Conservation (phyloP, 208 protist genomes). For the Trypanosoma rangeli region DNA sequence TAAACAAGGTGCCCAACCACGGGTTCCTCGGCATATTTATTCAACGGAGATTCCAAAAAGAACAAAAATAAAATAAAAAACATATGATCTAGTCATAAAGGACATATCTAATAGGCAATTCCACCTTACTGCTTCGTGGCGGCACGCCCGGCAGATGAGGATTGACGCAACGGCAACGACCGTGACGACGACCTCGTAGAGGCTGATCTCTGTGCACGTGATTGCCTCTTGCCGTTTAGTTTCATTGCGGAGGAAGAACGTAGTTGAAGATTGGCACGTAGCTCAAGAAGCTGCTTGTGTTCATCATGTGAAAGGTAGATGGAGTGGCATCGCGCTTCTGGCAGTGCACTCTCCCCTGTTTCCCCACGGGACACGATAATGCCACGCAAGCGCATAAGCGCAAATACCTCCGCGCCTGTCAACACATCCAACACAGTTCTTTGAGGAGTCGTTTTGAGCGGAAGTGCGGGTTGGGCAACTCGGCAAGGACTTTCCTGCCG, state of each 20-base stretch:
- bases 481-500: constrained; percentile 1
- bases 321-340: constrained; percentile 46
- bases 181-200: not conserved
- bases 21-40: not conserved
- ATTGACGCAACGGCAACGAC: not conserved
- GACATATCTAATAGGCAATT: not conserved
- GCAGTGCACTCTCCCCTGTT: constrained; percentile 56
- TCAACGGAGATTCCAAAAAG: not conserved
- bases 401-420: constrained; percentile 74
- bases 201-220: not conserved
- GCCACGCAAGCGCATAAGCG: constrained; percentile 68
- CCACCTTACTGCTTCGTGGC: not conserved
- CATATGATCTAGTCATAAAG: constrained; percentile 12
- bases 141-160: not conserved
- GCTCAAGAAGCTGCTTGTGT: constrained; percentile 58
- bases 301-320: constrained; percentile 67
- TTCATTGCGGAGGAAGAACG: not conserved
- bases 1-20: not conserved
- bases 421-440: constrained; percentile 49
- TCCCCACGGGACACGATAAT: constrained; percentile 67
- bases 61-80: constrained; percentile 19
- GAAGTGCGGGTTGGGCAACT: not conserved
- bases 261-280: constrained; percentile 38
- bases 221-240: not conserved
- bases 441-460: constrained; percentile 30